phyloP scores from a whole-genome alignment of 768 basidiomycete species.

The Punctularia strigosozonata region DNA sequence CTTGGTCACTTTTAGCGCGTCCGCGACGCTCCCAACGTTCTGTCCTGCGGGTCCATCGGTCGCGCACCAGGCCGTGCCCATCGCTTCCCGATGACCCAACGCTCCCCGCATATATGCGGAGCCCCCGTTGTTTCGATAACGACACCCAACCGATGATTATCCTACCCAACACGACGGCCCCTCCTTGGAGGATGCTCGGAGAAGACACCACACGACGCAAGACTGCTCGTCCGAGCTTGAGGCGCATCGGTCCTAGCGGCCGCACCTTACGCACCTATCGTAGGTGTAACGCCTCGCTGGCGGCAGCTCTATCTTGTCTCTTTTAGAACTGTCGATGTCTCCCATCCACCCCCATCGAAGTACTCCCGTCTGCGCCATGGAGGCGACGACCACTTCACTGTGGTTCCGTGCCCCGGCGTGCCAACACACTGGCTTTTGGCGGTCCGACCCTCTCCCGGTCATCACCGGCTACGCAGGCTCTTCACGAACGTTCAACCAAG shows the following conservation, averaged over 20 bases:
- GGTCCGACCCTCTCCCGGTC: conserved; percentile 13
- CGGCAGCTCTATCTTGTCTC: too few species aligned
- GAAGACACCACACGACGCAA: conserved; percentile 58
- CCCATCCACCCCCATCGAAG: conserved; percentile 31
- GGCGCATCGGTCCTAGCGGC: conserved; percentile 37
- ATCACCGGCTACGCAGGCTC: conserved; percentile 15
- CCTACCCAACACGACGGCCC: conserved; percentile 39
- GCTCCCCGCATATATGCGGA: too few species aligned
- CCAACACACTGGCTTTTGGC: conserved; percentile 64
- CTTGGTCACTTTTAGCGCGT: conserved; percentile 10
- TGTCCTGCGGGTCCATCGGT: conserved; percentile 8
- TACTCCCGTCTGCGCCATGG: conserved; percentile 32
- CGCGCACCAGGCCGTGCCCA: conserved; percentile 7
- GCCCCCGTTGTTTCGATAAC: too few species aligned
- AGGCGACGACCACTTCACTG: conserved; percentile 72
- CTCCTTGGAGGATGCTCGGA: conserved; percentile 39
- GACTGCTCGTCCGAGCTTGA: conserved; percentile 50
- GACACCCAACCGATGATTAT: conserved; percentile 7
- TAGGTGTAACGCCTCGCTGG: too few species aligned
- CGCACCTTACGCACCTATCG: too few species aligned
- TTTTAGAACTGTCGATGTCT: conserved; percentile 19
- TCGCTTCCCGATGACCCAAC: conserved; percentile 6
- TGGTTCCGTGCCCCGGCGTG: conserved; percentile 69
- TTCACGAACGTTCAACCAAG: too few species aligned
- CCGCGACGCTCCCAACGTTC: conserved; percentile 10